Evolutionary conservation across 2,329 filamentous ascomycete genomes (phyloP), one percentile per base, ranked within the genome.

Genomic region (Penicillium sp.): DNA sequence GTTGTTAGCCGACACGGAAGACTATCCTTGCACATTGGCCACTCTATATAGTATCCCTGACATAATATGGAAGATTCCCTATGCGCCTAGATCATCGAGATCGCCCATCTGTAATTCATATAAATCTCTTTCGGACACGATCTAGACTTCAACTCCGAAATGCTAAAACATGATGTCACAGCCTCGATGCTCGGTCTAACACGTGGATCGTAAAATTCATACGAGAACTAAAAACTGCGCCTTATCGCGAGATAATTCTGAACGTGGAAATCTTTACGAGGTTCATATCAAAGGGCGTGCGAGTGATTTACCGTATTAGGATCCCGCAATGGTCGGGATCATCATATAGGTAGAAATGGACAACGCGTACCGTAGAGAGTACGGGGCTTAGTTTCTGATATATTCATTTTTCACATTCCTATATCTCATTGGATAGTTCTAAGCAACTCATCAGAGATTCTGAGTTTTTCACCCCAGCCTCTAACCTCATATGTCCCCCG

Each of bases 261-360:
- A 31, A 44, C 25, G 9, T 12, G 40, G 52, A 33, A 38, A 2
- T 11, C n/a, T 41, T 31, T 5, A 49, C 40, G 16, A 53, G 36
- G 28, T 31, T 2, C 14, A 10, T 51, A 40, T 41, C 11, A 19
- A 53, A 38, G 36, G 40, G 25, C 14, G 22, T 25, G 30, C 30
- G 10, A 14, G 31, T 30, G 5, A 14, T 48, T 28, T 41, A 19
- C 46, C 33, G 16, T 11, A 31, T 33, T 38, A 10, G 38, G 45
- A 37, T 16, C 33, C 40, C 53, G 47, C 47, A 12, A 6, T 37
- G 8, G n/a, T 33, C 26, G 40, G 26, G 7, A 22, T 55, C 47
- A 44, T 55, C 17, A 22, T 17, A 33, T 42, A 17, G 38, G 45
- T 40, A 54, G 38, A 54, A 35, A 38, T 54, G 7, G n/a, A 31